Evolutionary conservation across 345 rosid species (phyloP).

Genomic region (Eucalyptus cloeziana): DNA sequence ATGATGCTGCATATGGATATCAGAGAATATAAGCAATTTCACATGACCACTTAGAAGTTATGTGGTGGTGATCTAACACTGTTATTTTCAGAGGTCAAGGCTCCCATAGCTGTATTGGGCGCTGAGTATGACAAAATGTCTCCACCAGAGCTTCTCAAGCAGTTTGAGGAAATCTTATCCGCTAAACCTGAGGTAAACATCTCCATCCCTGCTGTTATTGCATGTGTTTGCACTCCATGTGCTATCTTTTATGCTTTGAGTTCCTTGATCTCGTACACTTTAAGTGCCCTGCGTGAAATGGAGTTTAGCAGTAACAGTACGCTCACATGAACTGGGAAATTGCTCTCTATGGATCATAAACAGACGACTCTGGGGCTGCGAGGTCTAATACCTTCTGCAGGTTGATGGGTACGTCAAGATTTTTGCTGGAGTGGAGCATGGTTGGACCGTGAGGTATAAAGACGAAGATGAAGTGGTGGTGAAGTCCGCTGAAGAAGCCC

Average conservation of each 20-base stretch:
- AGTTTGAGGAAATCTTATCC: slow-evolving; percentile 15
- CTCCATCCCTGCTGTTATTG: not conserved
- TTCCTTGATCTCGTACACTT: not conserved
- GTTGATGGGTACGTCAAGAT: slow-evolving; percentile 7
- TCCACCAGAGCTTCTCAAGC: slow-evolving; percentile 27
- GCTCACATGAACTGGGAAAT: not conserved
- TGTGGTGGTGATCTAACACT: not conserved
- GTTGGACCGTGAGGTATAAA: slow-evolving; percentile 14
- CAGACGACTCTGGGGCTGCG: not conserved
- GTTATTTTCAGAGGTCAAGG: slow-evolving; percentile 14
- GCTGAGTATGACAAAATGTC: slow-evolving; percentile 20
- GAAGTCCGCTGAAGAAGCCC: slow-evolving; percentile 11
- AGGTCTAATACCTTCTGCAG: not conserved
- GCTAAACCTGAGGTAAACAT: slow-evolving; percentile 15
- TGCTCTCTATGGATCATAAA: not conserved
- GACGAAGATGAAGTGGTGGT: slow-evolving; percentile 4
- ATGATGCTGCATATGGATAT: not conserved
- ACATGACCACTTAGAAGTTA: not conserved
- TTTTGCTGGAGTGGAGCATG: slow-evolving; percentile 15
- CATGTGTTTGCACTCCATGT: not conserved
- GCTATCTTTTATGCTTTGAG: not conserved
- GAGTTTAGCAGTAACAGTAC: not conserved
- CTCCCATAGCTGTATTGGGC: slow-evolving; percentile 26
- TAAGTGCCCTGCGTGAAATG: not conserved
- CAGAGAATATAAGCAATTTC: not conserved